Evolutionary conservation across 768 basidiomycete species (phyloP), one percentile per base, ranked within the genome.

Genomic region (Baorangia bicolor): DNA sequence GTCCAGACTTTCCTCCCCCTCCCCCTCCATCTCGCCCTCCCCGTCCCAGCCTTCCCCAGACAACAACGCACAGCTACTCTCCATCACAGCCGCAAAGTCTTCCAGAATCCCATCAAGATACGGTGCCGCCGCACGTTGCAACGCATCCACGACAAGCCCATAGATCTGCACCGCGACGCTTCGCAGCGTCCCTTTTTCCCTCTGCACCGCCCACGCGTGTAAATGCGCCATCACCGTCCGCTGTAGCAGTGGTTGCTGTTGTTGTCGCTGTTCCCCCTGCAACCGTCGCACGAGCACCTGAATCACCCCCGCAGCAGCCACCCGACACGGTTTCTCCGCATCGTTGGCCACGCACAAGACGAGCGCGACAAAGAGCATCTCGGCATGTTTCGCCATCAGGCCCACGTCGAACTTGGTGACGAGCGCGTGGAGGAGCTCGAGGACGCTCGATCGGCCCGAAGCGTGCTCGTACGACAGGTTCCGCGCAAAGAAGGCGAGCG

Each of bases 321-420:
- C 90, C 27, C 94, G 81, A 67, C 94, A 98, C 65, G 90, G 87
- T 33, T 89, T 75, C 7, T 95, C 94, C 37, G 91, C 88, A 68
- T 99, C 97, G 67, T 98, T 99, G 28, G 94, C 94, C 31, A 98
- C 73, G 27, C 90, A 90, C 85, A 98, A 89, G 38, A 96, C 91
- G 25, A 98, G 80, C 0, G 90, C 86, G 16, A 97, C 85, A 68
- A 98, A 98, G 45, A 98, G 78, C 60, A 97, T 78, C 65, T 97
- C 92, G 14, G 88, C 80, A 62, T 94, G 89, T 65, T 98, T 93
- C 18, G 76, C 74, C 38, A 94, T 74, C 28, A 97, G 76, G 5
- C 75, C 78, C 4, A 77, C 76, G 55, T 94, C 86, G 69, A 98
- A 96, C 73, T 98, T 98, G 57, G 78, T 66, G 49, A 98, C 75